Evolutionary conservation across 2,329 filamentous ascomycete genomes (phyloP), one percentile per base, ranked within the genome.

Genomic region (Colletotrichum sp.): DNA sequence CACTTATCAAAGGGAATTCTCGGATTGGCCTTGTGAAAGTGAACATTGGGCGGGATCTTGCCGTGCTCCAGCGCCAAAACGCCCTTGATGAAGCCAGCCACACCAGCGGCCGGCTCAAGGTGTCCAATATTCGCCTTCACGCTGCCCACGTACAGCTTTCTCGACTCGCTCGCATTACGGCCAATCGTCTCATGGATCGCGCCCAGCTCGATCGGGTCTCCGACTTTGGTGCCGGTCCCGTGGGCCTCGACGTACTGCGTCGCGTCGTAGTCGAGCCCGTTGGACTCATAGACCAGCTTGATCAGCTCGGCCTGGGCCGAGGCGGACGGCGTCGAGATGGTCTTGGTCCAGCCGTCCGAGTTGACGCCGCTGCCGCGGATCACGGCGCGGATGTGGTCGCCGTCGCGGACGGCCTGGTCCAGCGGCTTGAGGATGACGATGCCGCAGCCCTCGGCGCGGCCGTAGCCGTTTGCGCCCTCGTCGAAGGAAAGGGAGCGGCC

Each of bases 381-480:
- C 10, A 86, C 78, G 16, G 82, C 82, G 5, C 82, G 80, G 43
- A 85, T 83, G 0, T 81, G 80, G 78, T 90, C 86, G 12, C 84
- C 83, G 55, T 87, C 86, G 6, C 78, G 78, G 5, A 89, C 71
- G 3, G 88, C 88, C 68, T 86, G 82, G 6, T 81, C 80, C 1
- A 89, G 78, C 0, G 79, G 83, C 80, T 90, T 90, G 6, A 90
- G 72, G 6, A 88, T 65, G 4, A 90, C 71, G n/a, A 84, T 34
- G 24, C 60, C 71, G 8, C 36, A 36, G n/a, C 75, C 75, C 12
- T 77, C 75, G 15, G 26, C 75, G 6, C 75, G 66, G 1, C 26
- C 75, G 21, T 77, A 77, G 6, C 75, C 75, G 24, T 63, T 66
- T 0, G 67, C 74, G 7, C 18, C 43, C 18, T 60, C 55, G n/a